Base-by-base conservation (phyloP, 2,329 filamentous ascomycete species). In the Colletotrichum cereale region DNA sequence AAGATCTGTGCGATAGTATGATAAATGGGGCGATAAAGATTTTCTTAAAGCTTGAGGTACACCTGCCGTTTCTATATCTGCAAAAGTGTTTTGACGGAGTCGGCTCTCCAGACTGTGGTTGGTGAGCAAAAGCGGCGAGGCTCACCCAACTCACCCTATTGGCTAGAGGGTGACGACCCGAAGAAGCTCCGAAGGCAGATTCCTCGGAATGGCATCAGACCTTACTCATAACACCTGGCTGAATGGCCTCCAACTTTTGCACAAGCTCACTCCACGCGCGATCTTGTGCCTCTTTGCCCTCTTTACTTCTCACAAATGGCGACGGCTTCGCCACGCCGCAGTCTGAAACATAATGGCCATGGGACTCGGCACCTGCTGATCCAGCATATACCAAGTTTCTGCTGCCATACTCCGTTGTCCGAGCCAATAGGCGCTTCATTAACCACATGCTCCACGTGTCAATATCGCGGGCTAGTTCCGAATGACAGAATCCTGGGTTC, bases 401-500 rank as follows among this genome's bases (percentile, higher is more conserved):
- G 67, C 80, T 83, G 1, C 87, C 86, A 3, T 82, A 80, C 77
- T 88, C 87, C 0, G 83, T 82, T 0, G 80, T 80, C 26, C 86
- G 79, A 2, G 81, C 85, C 44, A 85, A 62, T 26, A 83, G 8
- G 14, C 79, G 62, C 31, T 80, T 78, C 44, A 84, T 42, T 12
- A 81, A 66, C 57, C 48, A 71, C 12, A 76, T 58, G 1, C 16
- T 16, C 68, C 69, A 74, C 1, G 62, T 64, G 21, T 44, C 65
- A 0, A 62, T 34, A 0, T 87, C 82, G 2, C 86, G 80, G 7
- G 73, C 75, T 1, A 90, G 78, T 31, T 83, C 79, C 0, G 85
- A 84, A 50, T 86, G 80, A 75, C 87, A 89, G 38, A 86, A 79
- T 1, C 87, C 87, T 0, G 88, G 88, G 67, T 87, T 87, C 26